Base-by-base conservation (phyloP, 176 grass and related monocot species). In the Poa annua region DNA sequence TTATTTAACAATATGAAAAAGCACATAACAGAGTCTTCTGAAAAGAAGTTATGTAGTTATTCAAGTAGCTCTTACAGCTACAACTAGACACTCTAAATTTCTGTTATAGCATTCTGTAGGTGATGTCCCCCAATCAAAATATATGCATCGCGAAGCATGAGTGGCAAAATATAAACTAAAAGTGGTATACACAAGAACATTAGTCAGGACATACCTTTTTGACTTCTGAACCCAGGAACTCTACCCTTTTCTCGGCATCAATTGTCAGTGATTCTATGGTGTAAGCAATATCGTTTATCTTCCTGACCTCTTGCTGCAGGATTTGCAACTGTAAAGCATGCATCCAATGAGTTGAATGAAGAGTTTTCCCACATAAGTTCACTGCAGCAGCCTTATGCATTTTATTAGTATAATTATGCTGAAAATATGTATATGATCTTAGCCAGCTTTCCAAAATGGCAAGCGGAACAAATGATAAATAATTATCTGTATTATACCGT, bases 171-270 rank as follows among this genome's bases (percentile, higher is more conserved):
- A 61, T 25, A 76, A 83, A 57, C 17, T 17, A 77, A 26, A 63
- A 82, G 16, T 69, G 21, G 21, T 75, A 47, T 62, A 24, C 11
- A 68, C 14, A 82, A 84, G 21, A 10, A 78, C 11, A 36, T 87
- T 29, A 16, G 47, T 71, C 39, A 48, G 32, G 74, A 24, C 32
- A 66, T 80, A 97, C 94, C 87, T 90, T 94, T 75, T 88, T 76
- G 17, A 94, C 69, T 86, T 97, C 87, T 45, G 65, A 91, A 83
- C 75, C 82, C 64, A 97, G 73, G 72, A 80, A 73, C 78, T 94
- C 85, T 44, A 94, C 82, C 62, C 80, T 93, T 94, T 71, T 79
- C 68, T 88, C 91, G 65, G 85, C 79, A 76, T 88, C 85, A 75
- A 74, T 78, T 80, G 85, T 85, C 62, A 87, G 86, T 19, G 80